Conservation (phyloP, 164 flowering plant species). For the Saururus chinensis region DNA sequence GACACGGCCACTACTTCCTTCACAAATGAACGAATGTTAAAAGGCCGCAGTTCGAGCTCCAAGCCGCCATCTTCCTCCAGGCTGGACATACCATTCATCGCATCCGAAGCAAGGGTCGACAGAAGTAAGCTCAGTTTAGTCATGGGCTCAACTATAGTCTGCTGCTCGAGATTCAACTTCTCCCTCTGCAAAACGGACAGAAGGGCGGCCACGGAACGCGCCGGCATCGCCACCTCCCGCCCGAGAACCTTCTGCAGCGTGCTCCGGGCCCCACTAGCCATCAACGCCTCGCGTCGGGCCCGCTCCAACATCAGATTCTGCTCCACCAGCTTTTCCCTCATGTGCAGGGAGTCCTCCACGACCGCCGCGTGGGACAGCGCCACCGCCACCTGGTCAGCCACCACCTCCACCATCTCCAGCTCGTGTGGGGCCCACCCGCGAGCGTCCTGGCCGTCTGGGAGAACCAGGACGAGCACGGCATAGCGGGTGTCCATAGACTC, state of each 20-base stretch:
- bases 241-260: conserved; percentile 54
- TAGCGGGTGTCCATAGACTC: conserved; percentile 14
- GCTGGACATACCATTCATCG: conserved; percentile 18
- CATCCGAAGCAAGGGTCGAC: conserved; percentile 47
- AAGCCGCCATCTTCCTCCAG: conserved; percentile 14
- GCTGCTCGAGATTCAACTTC: conserved; percentile 18
- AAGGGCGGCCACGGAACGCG: conserved; percentile 42
- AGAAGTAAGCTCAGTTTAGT: conserved; percentile 34
- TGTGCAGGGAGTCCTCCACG: conserved; percentile 50
- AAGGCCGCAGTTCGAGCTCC: conserved; percentile 11
- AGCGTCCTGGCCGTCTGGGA: conserved; percentile 4
- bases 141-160: conserved; percentile 39
- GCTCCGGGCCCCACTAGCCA: conserved; percentile 48
- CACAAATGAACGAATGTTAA: conserved; percentile 39
- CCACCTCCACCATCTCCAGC: conserved; percentile 22
- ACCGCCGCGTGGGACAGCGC: conserved; percentile 68
- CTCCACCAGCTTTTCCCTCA: conserved; percentile 42
- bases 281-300: conserved; percentile 39
- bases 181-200: conserved; percentile 40
- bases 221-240: conserved; percentile 45
- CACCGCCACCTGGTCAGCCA: conserved; percentile 41
- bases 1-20: conserved; percentile 32
- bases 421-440: conserved; percentile 16
- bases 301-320: conserved; percentile 39
- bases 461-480: conserved; percentile 24